Evolutionary conservation across 2,329 filamentous ascomycete species (phyloP).

Genomic region (Scopulariopsis brevicaulis): DNA sequence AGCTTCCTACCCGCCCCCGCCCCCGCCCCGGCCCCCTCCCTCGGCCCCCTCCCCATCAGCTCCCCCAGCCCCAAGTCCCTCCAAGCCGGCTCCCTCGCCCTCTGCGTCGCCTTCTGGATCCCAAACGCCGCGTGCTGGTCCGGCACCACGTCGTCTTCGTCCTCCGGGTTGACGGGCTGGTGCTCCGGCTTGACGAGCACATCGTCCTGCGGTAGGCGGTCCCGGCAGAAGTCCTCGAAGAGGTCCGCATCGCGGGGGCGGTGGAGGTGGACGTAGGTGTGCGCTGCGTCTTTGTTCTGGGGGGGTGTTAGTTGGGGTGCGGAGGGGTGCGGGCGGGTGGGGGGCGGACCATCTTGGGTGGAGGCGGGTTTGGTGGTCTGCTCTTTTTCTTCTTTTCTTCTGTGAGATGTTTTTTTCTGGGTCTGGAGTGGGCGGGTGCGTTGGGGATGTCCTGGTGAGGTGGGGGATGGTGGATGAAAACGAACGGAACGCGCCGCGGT

Average conservation of each 20-base stretch:
- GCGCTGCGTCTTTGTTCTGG: constrained; percentile 62
- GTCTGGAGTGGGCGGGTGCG: neutral
- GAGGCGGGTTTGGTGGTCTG: too few relatives aligned
- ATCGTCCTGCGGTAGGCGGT: constrained; percentile 62
- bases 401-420: neutral
- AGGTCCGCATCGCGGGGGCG: constrained; percentile 62
- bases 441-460: too few relatives aligned
- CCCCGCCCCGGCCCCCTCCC: constrained; percentile 11
- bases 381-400: too few relatives aligned
- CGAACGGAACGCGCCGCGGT: too few relatives aligned
- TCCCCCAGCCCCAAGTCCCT: constrained; percentile 64
- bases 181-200: constrained; percentile 73
- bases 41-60: constrained; percentile 54
- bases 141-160: constrained; percentile 80
- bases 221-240: constrained; percentile 65
- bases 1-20: constrained; percentile 8
- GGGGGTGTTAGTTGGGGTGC: neutral
- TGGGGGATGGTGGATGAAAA: too few relatives aligned
- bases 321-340: neutral
- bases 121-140: constrained; percentile 84
- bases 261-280: constrained; percentile 69
- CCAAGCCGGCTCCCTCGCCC: constrained; percentile 61
- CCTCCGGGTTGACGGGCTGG: constrained; percentile 75
- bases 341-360: neutral
- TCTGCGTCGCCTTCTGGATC: constrained; percentile 70